Percentiles rank a stretch among this genome's conserved stretches.
Evolutionary conservation across 2,329 filamentous ascomycete genomes (phyloP).

Genomic region (Colletotrichum graminicola): DNA sequence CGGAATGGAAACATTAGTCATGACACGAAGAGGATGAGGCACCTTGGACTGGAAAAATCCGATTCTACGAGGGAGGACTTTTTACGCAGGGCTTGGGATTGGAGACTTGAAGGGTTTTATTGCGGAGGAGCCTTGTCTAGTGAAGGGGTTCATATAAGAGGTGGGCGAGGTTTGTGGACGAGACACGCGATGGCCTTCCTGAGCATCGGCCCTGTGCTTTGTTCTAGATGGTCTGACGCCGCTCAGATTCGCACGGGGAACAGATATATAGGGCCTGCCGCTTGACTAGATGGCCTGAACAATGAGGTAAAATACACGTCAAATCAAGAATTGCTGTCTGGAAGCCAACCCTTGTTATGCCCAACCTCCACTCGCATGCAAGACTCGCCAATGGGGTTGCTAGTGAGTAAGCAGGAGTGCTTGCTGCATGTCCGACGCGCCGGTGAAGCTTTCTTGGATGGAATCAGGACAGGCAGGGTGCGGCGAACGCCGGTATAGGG

Average conservation of each 20-base stretch:
- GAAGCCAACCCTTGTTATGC: background rate
- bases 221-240: background rate
- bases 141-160: background rate
- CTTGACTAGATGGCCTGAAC: constrained; percentile 1
- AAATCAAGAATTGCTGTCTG: background rate
- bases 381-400: background rate
- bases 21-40: constrained; percentile 28
- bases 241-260: background rate
- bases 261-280: constrained; percentile 2
- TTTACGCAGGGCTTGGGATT: constrained; percentile 15
- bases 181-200: constrained; percentile 12
- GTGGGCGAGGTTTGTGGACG: constrained; percentile 6
- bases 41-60: constrained; percentile 33
- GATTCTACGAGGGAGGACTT: constrained; percentile 10
- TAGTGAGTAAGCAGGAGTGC: background rate
- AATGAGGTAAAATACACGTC: constrained; percentile 21
- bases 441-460: background rate
- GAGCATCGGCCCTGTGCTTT: background rate
- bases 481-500: background rate
- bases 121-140: background rate
- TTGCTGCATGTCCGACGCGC: background rate
- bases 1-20: constrained; percentile 34
- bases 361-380: background rate
- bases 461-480: background rate
- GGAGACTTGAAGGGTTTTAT: background rate